Conservation (phyloP, 2,329 filamentous ascomycete species). For the Trichoderma koningiopsis region DNA sequence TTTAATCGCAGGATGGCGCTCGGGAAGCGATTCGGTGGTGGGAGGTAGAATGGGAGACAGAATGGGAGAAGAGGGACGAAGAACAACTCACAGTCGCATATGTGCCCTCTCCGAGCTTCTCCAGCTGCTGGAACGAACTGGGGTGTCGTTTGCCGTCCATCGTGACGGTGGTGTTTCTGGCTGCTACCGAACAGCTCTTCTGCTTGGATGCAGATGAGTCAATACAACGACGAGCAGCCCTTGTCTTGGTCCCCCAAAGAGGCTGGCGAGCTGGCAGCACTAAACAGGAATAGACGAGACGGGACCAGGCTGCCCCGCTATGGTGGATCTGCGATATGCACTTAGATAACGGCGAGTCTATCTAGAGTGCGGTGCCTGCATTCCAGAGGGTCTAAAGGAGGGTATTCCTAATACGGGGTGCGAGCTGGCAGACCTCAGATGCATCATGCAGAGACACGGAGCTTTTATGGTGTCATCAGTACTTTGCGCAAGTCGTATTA, state of each 20-base stretch:
- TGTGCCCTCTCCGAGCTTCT: slow-evolving; percentile 97
- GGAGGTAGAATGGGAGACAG: background rate
- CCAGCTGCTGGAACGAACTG: slow-evolving; percentile 97
- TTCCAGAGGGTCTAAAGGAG: slow-evolving; percentile 8
- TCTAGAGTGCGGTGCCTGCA: slow-evolving; percentile 6
- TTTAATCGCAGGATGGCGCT: background rate
- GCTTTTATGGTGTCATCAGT: background rate
- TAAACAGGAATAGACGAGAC: background rate
- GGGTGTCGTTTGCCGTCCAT: slow-evolving; percentile 95
- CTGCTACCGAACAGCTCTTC: slow-evolving; percentile 4
- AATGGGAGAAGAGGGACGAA: background rate
- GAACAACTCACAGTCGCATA: slow-evolving; percentile 80
- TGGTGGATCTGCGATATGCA: slow-evolving; percentile 8
- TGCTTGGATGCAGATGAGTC: slow-evolving; percentile 1
- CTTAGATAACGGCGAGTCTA: slow-evolving; percentile 23
- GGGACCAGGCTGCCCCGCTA: slow-evolving; percentile 20
- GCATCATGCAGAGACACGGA: background rate
- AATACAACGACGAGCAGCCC: background rate
- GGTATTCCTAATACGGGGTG: slow-evolving; percentile 13
- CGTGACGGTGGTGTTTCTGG: slow-evolving; percentile 2
- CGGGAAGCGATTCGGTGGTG: background rate
- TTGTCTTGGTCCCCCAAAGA: background rate
- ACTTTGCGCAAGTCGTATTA: background rate
- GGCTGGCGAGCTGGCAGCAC: slow-evolving; percentile 3
- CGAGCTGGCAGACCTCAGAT: background rate